Evolutionary conservation across 1,284 basidiomycete species (phyloP).

Genomic region (Cryptococcus floricola): DNA sequence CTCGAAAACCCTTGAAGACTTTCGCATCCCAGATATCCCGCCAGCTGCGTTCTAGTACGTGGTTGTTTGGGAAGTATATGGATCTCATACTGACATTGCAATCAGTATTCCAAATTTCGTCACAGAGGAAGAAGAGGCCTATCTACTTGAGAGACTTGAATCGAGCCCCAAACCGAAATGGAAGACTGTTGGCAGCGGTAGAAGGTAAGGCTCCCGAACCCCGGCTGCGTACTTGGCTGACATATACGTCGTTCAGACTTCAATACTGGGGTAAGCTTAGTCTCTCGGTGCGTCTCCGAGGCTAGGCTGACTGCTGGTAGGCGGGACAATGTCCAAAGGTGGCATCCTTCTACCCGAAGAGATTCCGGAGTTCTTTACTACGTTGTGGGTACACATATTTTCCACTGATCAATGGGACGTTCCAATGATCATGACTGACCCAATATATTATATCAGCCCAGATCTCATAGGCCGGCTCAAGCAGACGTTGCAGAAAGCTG

Average conservation of each 20-base stretch:
- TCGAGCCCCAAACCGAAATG: constrained; percentile 76
- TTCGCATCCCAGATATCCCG: no score
- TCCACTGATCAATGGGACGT: not conserved
- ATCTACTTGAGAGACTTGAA: constrained; percentile 70
- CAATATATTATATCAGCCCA: constrained; percentile 56
- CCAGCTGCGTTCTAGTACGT: no score
- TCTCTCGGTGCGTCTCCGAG: not conserved
- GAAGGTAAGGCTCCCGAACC: constrained; percentile 56
- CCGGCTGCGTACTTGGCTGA: not conserved
- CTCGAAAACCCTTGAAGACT: no score
- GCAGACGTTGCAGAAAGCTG: constrained; percentile 48
- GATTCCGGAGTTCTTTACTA: constrained; percentile 37
- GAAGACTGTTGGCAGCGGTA: constrained; percentile 69
- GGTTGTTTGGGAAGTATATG: no score
- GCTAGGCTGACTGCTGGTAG: constrained; percentile 17
- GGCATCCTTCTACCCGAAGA: constrained; percentile 43
- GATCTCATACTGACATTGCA: no score
- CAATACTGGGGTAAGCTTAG: constrained; percentile 66
- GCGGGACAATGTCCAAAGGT: constrained; percentile 43
- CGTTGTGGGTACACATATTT: constrained; percentile 30
- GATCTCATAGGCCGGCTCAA: constrained; percentile 66
- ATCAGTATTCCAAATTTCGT: constrained; percentile 76
- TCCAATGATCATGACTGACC: constrained; percentile 1
- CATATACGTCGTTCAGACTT: constrained; percentile 52
- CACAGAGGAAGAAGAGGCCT: constrained; percentile 70